Conservation (phyloP, 345 rosid genomes). For the Luvunga scandens region DNA sequence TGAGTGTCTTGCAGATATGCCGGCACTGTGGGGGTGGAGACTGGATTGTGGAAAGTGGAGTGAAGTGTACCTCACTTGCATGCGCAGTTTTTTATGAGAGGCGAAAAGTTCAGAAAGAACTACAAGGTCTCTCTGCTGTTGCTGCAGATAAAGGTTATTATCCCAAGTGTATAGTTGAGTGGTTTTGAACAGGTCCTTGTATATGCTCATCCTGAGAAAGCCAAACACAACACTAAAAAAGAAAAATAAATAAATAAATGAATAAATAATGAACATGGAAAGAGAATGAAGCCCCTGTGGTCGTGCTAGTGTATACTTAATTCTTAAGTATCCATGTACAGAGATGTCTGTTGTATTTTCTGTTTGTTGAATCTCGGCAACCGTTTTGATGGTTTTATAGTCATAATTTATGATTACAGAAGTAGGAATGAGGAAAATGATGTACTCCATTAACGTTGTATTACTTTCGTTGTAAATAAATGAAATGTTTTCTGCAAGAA, state of each 20-base stretch:
- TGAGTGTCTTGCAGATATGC: constrained; percentile 59
- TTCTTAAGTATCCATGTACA: background rate
- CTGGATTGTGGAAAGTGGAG: constrained; percentile 82
- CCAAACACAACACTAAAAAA: too few species aligned
- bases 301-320: background rate
- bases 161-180: constrained; percentile 79
- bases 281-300: too few species aligned
- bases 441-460: background rate
- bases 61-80: constrained; percentile 82
- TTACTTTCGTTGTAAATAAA: background rate
- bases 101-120: constrained; percentile 85
- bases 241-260: too few species aligned
- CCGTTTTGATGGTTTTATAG: background rate
- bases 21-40: constrained; percentile 95
- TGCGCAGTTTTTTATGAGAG: constrained; percentile 93
- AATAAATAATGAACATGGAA: too few species aligned
- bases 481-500: background rate
- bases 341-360: background rate
- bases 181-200: constrained; percentile 51
- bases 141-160: constrained; percentile 61
- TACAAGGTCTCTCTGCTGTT: constrained; percentile 60
- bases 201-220: background rate
- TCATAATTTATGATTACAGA: background rate
- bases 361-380: background rate
- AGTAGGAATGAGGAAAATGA: background rate